phyloP scores from a whole-genome alignment of 2,329 filamentous ascomycete species.

The Macrophomina pseudophaseolina region DNA sequence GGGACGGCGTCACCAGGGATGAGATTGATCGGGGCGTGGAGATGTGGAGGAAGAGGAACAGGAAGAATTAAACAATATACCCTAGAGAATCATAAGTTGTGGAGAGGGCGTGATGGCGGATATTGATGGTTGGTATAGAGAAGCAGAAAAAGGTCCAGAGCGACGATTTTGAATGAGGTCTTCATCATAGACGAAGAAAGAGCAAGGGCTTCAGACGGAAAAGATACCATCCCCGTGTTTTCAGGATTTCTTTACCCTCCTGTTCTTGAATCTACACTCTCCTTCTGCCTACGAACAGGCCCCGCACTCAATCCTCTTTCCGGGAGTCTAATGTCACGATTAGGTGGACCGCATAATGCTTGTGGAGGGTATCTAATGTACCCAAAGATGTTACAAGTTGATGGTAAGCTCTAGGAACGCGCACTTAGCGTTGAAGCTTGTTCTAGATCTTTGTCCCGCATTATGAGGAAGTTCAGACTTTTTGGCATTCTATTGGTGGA shows the following conservation, averaged over 20 bases:
- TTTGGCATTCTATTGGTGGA: constrained; percentile 8
- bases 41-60: constrained; percentile 78
- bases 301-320: no score
- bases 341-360: no score
- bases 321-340: no score
- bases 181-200: background rate
- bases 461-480: background rate
- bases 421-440: background rate
- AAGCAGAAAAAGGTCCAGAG: background rate
- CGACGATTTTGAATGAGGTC: background rate
- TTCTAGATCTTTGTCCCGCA: background rate
- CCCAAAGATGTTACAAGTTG: background rate
- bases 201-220: background rate
- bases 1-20: constrained; percentile 75
- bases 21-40: constrained; percentile 81
- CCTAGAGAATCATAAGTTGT: background rate
- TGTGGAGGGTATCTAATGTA: background rate
- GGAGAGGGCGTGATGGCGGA: background rate
- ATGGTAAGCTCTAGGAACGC: background rate
- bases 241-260: no score
- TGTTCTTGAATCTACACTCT: no score
- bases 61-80: constrained; percentile 39
- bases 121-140: background rate
- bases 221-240: background rate
- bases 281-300: no score